Base-by-base conservation (phyloP, 306 rosid genomes). In the Vicia sativa region DNA sequence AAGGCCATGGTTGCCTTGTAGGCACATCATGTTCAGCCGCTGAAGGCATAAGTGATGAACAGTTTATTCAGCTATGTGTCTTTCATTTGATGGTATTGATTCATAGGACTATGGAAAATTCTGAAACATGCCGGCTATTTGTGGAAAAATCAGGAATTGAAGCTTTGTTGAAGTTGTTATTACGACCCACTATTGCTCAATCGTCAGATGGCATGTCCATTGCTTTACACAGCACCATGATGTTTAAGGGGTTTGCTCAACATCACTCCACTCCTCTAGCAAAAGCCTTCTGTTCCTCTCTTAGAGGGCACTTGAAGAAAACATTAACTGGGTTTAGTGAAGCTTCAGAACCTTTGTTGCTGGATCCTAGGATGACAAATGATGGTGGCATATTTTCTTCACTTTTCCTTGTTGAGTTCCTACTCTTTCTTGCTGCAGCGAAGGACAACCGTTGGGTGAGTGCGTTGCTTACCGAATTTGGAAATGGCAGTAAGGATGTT, bases 211-310 rank as follows among this genome's bases (percentile, higher is more conserved):
- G 97, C 49, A 91, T 87, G 91, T 85, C 99, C 53, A 85, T 95
- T 82, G 96, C 97, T 76, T 75, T 95, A 49, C 97, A 95, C 65
- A 88, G 97, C 83, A 95, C 96, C 53, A 95, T 95, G 99, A 97
- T 95, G 53, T 95, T 95, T 83, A 95, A 95, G 77, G 92, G 97
- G 53, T 91, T 95, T 78, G 85, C 99, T 38, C 99, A 95, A 54
- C 96, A 95, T 81, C 99, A 95, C 76, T 91, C 99, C 21, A 80
- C 95, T 82, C 78, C 89, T 34, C 82, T 95, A 77, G 92, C 97
- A 31, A 92, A 80, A 9, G 97, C 96, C 31, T 91, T 95, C 74
- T 95, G 99, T 76, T 82, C 91, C 62, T 81, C 88, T 62, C 97
- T 95, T 26, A 80, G 88, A 67, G 87, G 81, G 14, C 97, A 95